A percentile compares a stretch with the other conserved stretches of the same genome.
Conservation (phyloP, 441 rosid species). For the Gossypium lobatum region DNA sequence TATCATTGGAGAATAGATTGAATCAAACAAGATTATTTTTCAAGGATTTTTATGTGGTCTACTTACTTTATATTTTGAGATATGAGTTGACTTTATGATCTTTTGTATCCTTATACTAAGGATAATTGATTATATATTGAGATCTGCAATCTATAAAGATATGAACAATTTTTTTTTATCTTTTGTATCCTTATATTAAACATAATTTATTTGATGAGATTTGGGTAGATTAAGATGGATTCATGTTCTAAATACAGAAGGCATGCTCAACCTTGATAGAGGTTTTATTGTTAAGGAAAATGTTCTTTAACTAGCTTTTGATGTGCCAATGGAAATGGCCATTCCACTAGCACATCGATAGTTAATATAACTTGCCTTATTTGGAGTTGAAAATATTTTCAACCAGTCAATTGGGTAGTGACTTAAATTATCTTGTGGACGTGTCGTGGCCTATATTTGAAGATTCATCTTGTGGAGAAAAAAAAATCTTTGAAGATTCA, state of each 20-base stretch:
- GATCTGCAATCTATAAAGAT: no score
- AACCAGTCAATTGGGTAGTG: no score
- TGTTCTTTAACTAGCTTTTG: no score
- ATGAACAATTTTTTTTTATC: no score
- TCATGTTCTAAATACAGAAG: background rate
- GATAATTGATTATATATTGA: no score
- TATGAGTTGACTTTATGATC: background rate
- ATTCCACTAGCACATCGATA: no score
- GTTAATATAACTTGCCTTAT: no score
- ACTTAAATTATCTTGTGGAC: background rate
- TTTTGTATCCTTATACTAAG: background rate
- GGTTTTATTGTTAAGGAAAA: background rate
- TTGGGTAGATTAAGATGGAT: background rate
- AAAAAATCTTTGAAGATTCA: background rate
- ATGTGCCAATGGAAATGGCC: no score
- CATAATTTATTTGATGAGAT: background rate
- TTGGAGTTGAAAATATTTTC: no score
- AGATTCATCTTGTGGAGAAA: background rate
- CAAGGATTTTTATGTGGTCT: background rate
- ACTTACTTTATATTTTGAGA: no score
- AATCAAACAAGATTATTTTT: no score
- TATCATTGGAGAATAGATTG: background rate
- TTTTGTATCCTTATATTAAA: background rate
- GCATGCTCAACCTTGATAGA: background rate
- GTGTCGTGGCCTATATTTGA: background rate